Base-by-base conservation (phyloP, 1,284 basidiomycete species). In the Ustilago cynodontis region DNA sequence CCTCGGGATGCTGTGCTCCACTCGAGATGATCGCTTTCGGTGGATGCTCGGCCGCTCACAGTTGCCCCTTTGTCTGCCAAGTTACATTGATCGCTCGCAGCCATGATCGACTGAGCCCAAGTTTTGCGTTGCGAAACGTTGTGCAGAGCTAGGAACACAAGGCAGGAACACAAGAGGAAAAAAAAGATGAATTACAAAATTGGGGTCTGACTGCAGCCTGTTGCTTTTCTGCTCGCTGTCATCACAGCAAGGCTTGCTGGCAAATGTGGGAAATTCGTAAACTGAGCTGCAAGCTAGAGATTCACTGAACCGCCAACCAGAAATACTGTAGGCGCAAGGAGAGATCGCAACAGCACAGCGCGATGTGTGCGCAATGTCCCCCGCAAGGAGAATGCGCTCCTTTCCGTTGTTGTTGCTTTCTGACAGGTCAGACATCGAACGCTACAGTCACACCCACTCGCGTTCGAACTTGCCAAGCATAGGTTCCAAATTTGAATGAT, bases 21-120 rank as follows among this genome's bases (percentile, higher is more conserved):
- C 18, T 20, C 31, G 11, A 28, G 20, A 52, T 22, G n/a, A 37
- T n/a, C 43, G 31, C 57, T 28, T 11, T 65, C 68, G 62, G 58
- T 56, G 57, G 26, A 52, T 20, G 39, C 62, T 70, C 62, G 68
- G 68, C 67, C 60, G 52, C 50, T 61, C 13, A 11, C 28, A n/a
- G 22, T 29, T 29, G 37, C 41, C 22, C 50, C 29, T 45, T 45
- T 45, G 35, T 37, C 35, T 37, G 35, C 9, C 8, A 37, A 3
- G 8, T 37, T 37, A 37, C 35, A 37, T 3, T 10, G 14, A 37
- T 37, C 35, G 35, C 7, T 37, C 9, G 35, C 14, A 11, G 35
- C 3, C 3, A 16, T 16, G n/a, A 11, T 49, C 47, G 13, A 49
- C 24, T 28, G 47, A 49, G 41, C n/a, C 20, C n/a, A 1, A 6